Percentiles rank a stretch among this genome's conserved stretches.
Evolutionary conservation across 352 stramenopile genomes (phyloP).

Genomic region (Globisporangium alternatum): DNA sequence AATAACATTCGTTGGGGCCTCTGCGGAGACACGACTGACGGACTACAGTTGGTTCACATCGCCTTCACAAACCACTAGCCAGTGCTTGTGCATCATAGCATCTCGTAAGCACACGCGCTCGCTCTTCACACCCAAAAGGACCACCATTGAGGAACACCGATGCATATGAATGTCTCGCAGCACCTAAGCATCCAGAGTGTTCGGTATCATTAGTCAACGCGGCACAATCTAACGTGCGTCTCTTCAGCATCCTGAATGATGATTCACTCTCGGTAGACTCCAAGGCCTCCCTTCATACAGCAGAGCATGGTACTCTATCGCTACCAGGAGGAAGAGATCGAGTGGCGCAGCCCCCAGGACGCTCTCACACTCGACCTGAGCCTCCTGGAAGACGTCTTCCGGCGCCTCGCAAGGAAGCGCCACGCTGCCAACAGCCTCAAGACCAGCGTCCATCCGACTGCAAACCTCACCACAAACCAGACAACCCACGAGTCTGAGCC

Average conservation of each 20-base stretch:
- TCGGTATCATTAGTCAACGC: too few relatives aligned
- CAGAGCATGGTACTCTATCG: conserved; percentile 28
- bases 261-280: neutral
- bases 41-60: too few relatives aligned
- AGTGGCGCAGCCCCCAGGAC: conserved; percentile 47
- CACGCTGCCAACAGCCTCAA: conserved; percentile 16
- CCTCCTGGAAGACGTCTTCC: conserved; percentile 58
- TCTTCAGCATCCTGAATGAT: neutral
- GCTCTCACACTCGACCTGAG: conserved; percentile 46
- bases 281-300: neutral
- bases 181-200: too few relatives aligned
- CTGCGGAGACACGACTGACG: too few relatives aligned
- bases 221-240: neutral
- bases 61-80: neutral
- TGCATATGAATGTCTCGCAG: too few relatives aligned
- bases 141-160: too few relatives aligned
- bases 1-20: neutral
- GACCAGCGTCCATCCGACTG: neutral
- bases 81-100: neutral
- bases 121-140: too few relatives aligned
- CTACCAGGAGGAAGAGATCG: conserved; percentile 27
- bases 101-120: too few relatives aligned
- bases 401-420: conserved; percentile 25
- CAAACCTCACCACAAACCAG: neutral
- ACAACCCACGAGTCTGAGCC: neutral